Evolutionary conservation across 2,329 filamentous ascomycete species (phyloP).

Genomic region (Fusarium piperis): DNA sequence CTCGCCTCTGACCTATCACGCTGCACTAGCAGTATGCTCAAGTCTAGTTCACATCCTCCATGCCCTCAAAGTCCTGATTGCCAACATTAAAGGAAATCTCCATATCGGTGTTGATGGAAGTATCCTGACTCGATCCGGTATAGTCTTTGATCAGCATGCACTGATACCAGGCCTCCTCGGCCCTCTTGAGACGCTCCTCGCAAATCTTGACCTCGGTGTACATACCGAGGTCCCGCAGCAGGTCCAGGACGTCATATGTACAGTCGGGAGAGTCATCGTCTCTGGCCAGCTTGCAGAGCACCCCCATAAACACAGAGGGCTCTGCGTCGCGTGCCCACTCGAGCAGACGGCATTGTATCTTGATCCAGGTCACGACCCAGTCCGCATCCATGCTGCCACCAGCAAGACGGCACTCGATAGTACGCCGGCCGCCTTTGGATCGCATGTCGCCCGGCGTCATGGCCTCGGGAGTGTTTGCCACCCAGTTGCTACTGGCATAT

Average conservation of each 20-base stretch:
- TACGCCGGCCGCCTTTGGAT: not conserved
- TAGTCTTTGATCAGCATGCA: conserved; percentile 21
- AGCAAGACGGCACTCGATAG: conserved; percentile 52
- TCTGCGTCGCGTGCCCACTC: conserved; percentile 41
- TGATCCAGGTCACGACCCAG: conserved; percentile 48
- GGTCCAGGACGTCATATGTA: conserved; percentile 49
- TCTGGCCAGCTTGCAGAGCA: conserved; percentile 38
- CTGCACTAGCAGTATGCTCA: not conserved
- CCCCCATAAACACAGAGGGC: conserved; percentile 44
- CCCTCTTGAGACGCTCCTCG: conserved; percentile 36
- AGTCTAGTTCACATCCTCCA: not conserved
- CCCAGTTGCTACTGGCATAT: conserved; percentile 37
- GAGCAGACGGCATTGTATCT: conserved; percentile 46
- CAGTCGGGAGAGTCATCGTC: conserved; percentile 5
- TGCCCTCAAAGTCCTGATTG: not conserved
- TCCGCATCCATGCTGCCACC: conserved; percentile 46
- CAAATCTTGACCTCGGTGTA: conserved; percentile 43
- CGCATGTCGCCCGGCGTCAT: not conserved
- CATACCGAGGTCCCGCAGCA: conserved; percentile 48
- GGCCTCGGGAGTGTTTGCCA: conserved; percentile 17
- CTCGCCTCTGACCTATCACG: not conserved
- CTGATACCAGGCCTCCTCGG: conserved; percentile 40
- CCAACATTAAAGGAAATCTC: not conserved
- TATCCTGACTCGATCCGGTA: too few relatives aligned
- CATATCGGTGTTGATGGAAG: not conserved